Base-by-base conservation (phyloP, 164 flowering plant species). In the Berberis thunbergii region DNA sequence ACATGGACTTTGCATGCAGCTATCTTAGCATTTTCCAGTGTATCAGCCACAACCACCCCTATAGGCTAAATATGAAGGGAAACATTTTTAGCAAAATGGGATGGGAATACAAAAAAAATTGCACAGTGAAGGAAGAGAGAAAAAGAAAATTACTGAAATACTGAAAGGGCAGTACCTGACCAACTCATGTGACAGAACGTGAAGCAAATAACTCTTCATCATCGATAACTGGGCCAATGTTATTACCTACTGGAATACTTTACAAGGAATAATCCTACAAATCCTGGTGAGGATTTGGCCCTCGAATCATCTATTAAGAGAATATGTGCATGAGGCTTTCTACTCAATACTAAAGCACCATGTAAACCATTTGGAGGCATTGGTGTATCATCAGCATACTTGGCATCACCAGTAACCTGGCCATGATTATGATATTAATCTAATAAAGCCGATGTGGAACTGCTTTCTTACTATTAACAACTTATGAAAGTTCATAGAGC, bases 191-290 rank as follows among this genome's bases (percentile, higher is more conserved):
- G 62, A 94, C 97, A 73, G 71, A 45, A 52, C 84, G 76, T 49
- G 96, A 67, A 69, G 97, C 97, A 82, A 88, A 88, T 65, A 91
- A 73, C 67, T 90, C 97, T 72, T 94, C 98, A 62, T 94, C 98
- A 13, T 61, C 6, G 71, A 89, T 61, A 54, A 81, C 78, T 43
- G 98, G 83, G 43, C 98, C 98, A 71, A 83, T 75, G 7, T 44
- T 61, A 69, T 88, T 88, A 64, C 69, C 68, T 57, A 87, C 95
- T 9, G 97, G 98, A 9, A 91, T 74, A 74, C 88, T 91, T 70
- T 88, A 87, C 82, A 38, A 78, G 69, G 72, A 82, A 94, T 50
- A 86, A 69, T n/a, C 96, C 96, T 43, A 73, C 87, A 79, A 83
- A 82, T 11, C 98, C 98, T 56, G 93, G 86, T 9, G 83, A 83